Evolutionary conservation across 2,329 filamentous ascomycete genomes (phyloP).

Genomic region (Pseudogymnoascus sp.): DNA sequence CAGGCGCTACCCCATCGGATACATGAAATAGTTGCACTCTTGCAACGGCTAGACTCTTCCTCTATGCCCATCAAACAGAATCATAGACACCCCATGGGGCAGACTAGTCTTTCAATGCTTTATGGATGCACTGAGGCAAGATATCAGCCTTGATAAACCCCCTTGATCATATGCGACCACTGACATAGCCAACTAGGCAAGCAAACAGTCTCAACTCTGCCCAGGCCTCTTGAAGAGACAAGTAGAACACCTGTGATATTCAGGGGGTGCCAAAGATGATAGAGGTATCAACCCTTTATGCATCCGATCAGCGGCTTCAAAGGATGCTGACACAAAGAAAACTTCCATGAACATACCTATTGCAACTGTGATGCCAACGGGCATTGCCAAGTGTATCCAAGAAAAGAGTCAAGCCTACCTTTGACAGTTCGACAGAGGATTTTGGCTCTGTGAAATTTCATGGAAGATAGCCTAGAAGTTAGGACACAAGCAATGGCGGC

Average conservation of each 20-base stretch:
- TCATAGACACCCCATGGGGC: neutral
- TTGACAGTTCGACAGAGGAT: neutral
- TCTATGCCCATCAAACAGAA: neutral
- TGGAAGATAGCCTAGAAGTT: neutral
- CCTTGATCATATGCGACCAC: neutral
- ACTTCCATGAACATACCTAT: neutral
- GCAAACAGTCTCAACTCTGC: neutral
- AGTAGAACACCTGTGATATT: neutral
- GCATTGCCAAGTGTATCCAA: neutral
- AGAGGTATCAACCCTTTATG: neutral
- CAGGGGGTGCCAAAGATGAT: neutral
- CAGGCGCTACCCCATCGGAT: neutral
- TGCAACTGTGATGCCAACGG: neutral
- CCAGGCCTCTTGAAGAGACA: neutral
- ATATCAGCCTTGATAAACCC: neutral
- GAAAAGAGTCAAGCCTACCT: neutral
- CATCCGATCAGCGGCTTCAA: neutral
- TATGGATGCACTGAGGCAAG: neutral
- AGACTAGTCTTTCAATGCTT: slow-evolving; percentile 1
- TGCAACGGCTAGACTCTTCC: neutral
- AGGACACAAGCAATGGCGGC: neutral
- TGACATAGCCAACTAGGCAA: neutral
- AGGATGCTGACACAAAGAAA: neutral
- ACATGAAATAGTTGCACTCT: neutral
- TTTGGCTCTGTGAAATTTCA: neutral